These are phyloP conservation scores for Tylopilus sp. DNA, from an alignment of 768 basidiomycete species.

Conservation along the genomic window DNA sequence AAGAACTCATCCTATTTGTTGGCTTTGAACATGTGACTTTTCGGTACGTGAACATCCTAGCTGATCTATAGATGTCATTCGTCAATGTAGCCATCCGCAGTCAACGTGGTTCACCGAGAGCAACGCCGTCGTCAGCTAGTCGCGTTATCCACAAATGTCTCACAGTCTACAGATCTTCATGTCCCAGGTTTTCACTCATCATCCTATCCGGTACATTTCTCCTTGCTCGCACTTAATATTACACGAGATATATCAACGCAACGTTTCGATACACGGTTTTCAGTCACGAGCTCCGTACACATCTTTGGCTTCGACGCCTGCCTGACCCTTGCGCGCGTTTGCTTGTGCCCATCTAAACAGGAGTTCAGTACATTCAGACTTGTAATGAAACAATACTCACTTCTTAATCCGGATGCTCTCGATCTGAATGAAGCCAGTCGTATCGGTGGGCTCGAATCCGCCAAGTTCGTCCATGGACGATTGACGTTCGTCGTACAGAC, in stretches of 20 bases:
- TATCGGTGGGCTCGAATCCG: conserved; percentile 95
- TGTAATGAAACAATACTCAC: conserved; percentile 40
- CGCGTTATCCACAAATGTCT: too few relatives aligned
- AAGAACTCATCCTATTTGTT: too few relatives aligned
- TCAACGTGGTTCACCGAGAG: too few relatives aligned
- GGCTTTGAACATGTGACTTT: too few relatives aligned
- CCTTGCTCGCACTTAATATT: not conserved
- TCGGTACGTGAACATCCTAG: too few relatives aligned
- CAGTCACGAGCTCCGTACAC: conserved; percentile 70
- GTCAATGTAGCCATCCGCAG: too few relatives aligned
- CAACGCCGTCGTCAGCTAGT: too few relatives aligned
- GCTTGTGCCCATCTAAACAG: conserved; percentile 76
- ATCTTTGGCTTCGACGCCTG: conserved; percentile 71
- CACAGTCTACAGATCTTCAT: not conserved
- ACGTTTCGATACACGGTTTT: not conserved
- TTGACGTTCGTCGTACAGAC: conserved; percentile 92
- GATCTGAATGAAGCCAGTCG: conserved; percentile 95
- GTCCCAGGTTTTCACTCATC: not conserved
- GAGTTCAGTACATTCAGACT: not conserved
- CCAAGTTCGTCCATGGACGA: conserved; percentile 99
- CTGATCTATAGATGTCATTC: too few relatives aligned
- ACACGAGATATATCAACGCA: not conserved
- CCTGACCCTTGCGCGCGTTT: conserved; percentile 81
- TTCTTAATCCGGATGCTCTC: conserved; percentile 98
- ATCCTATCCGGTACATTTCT: not conserved